Percentiles rank a stretch among this genome's conserved stretches.
phyloP scores from a whole-genome alignment of 805 yeast genomes.

The Ogataea haglerorum region DNA sequence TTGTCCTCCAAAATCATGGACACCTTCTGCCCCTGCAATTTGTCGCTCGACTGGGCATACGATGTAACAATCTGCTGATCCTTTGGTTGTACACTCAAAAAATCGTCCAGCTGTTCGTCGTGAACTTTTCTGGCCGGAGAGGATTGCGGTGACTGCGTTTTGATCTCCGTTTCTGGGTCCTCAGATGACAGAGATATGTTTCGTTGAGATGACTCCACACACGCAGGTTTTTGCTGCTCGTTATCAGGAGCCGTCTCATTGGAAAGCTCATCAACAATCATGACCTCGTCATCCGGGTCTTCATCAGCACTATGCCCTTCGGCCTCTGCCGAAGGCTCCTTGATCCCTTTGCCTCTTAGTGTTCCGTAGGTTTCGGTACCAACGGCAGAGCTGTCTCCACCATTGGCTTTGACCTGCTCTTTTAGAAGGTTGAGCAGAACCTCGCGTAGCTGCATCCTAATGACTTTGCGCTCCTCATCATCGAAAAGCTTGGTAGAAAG shows the following conservation, averaged over 20 bases:
- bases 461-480: constrained; percentile 24
- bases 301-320: background rate
- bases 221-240: background rate
- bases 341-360: constrained; percentile 1
- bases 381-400: constrained; percentile 24
- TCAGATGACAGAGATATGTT: background rate
- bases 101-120: too few species aligned
- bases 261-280: constrained; percentile 4
- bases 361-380: constrained; percentile 23
- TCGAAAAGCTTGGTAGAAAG: constrained; percentile 23
- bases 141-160: too few species aligned
- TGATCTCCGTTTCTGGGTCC: background rate
- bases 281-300: constrained; percentile 9
- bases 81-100: background rate
- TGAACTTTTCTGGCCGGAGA: too few species aligned
- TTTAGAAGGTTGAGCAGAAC: constrained; percentile 25
- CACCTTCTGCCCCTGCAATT: background rate
- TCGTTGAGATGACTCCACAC: background rate
- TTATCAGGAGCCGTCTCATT: background rate
- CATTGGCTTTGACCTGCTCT: constrained; percentile 24
- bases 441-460: constrained; percentile 26
- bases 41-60: background rate
- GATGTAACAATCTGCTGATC: background rate
- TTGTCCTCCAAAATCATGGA: constrained; percentile 7
- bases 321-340: constrained; percentile 4